These are phyloP conservation scores for Alternaria incomplexa DNA, from an alignment of 2,329 filamentous ascomycete genomes.

Conservation along the genomic window DNA sequence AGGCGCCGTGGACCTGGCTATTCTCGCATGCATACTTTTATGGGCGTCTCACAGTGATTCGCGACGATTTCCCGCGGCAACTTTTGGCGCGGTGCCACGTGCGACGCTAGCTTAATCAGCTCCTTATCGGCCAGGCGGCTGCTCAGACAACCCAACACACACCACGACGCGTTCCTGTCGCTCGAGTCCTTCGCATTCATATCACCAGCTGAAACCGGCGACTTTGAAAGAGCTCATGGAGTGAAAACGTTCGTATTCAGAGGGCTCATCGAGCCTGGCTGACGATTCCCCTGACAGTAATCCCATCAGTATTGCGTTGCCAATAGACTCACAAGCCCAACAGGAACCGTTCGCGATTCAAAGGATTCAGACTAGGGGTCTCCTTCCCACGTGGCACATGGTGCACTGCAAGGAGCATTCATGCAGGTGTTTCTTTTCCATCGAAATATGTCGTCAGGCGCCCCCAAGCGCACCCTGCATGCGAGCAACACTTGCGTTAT, in stretches of 20 bases:
- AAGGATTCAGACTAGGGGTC: background rate
- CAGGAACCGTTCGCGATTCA: background rate
- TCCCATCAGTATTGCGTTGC: background rate
- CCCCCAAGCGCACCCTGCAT: background rate
- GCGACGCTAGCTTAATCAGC: constrained; percentile 14
- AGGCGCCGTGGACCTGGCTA: constrained; percentile 25
- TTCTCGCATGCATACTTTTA: constrained; percentile 39
- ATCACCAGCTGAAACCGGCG: background rate
- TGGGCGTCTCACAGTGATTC: constrained; percentile 19
- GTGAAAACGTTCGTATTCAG: background rate
- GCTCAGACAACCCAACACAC: background rate
- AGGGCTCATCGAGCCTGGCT: background rate
- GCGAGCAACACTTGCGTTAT: background rate
- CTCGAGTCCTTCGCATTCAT: background rate
- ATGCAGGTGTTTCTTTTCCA: background rate
- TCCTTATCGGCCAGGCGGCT: background rate
- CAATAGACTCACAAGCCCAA: background rate
- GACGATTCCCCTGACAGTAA: background rate
- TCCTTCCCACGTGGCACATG: background rate
- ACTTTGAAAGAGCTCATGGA: background rate
- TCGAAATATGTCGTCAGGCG: background rate
- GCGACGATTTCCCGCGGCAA: constrained; percentile 19
- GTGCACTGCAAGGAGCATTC: background rate
- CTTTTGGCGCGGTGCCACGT: constrained; percentile 25
- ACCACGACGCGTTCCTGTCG: background rate